Conservation (phyloP, 495 filamentous ascomycete genomes). For the Daldinia grandis region DNA sequence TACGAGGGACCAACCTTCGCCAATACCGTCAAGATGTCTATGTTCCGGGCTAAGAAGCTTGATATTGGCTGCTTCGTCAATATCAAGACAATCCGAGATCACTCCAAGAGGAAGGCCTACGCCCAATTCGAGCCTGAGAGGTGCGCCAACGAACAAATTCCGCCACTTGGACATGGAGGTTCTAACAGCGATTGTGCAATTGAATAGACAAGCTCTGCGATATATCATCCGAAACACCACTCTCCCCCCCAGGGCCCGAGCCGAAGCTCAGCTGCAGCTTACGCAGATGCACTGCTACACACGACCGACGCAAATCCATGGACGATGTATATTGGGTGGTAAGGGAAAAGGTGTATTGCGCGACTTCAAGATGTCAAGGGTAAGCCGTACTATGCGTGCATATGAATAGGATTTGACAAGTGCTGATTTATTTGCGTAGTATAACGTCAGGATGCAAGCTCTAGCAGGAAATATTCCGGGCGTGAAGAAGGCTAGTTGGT, state of each 20-base stretch:
- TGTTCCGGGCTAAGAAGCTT: constrained; percentile 86
- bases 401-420: not conserved
- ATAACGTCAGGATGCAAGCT: constrained; percentile 89
- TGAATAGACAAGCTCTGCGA: constrained; percentile 86
- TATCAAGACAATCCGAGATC: constrained; percentile 83
- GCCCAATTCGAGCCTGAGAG: constrained; percentile 84
- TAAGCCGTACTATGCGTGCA: constrained; percentile 56
- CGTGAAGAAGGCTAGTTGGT: constrained; percentile 97
- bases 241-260: constrained; percentile 79
- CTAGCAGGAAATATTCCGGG: constrained; percentile 88
- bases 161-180: not conserved
- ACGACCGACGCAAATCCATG: constrained; percentile 88
- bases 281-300: constrained; percentile 96
- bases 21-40: constrained; percentile 67
- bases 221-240: constrained; percentile 93
- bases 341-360: constrained; percentile 84
- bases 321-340: constrained; percentile 89
- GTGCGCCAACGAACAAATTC: constrained; percentile 55
- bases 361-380: constrained; percentile 89
- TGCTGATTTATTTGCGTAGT: constrained; percentile 64
- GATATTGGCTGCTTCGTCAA: constrained; percentile 89
- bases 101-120: constrained; percentile 94
- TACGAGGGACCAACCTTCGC: constrained; percentile 7
- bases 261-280: constrained; percentile 90
- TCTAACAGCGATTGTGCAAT: constrained; percentile 19